Evolutionary conservation across 176 grass and related monocot species (phyloP).

Genomic region (Alloteropsis semialata): DNA sequence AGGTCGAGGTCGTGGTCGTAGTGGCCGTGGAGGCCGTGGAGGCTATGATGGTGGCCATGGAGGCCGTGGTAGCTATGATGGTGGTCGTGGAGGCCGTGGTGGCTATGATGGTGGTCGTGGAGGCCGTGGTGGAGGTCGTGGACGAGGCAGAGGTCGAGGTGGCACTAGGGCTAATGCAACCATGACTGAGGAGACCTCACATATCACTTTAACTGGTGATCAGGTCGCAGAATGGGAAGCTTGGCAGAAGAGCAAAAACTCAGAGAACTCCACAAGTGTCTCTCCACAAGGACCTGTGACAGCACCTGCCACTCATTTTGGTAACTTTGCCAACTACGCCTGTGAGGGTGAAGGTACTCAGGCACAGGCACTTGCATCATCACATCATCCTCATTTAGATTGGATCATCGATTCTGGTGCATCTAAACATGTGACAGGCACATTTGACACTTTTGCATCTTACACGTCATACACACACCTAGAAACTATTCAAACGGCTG

Average conservation of each 20-base stretch:
- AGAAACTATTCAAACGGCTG: not conserved
- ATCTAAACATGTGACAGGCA: not conserved
- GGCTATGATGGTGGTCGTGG: not conserved
- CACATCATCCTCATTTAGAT: not conserved
- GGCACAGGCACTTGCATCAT: not conserved
- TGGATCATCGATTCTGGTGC: not conserved
- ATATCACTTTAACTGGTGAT: no score
- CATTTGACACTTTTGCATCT: not conserved
- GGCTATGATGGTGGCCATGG: no score
- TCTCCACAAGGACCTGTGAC: no score
- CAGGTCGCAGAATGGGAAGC: no score
- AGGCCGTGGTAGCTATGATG: no score
- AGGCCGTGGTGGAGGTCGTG: not conserved
- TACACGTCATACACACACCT: not conserved
- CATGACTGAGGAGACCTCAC: no score
- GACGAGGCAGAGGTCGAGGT: not conserved
- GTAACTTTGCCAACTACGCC: not conserved
- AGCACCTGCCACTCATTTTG: not conserved
- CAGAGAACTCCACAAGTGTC: no score
- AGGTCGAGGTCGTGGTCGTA: not conserved
- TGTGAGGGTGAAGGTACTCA: not conserved
- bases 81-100: not conserved
- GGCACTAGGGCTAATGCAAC: not conserved
- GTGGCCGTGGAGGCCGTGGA: not conserved
- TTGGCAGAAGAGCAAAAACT: no score